phyloP scores from a whole-genome alignment of 2,329 filamentous ascomycete species.

The Cladosporium sp. region DNA sequence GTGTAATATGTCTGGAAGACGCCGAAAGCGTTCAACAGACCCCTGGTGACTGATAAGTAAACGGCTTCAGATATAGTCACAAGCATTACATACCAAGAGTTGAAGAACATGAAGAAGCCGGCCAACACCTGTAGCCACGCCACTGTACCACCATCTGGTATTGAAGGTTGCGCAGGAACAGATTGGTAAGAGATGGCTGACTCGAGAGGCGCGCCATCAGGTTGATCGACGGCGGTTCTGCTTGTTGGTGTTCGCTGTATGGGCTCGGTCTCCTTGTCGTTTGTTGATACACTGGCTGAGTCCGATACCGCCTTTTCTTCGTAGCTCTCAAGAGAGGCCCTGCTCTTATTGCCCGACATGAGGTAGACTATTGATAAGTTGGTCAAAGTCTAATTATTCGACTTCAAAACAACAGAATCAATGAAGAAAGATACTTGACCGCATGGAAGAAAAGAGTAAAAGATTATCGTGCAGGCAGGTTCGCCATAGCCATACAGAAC shows the following conservation, averaged over 20 bases:
- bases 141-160: conserved; percentile 44
- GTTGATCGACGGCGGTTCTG: background rate
- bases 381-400: background rate
- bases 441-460: background rate
- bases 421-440: background rate
- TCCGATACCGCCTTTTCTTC: background rate
- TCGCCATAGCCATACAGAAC: background rate
- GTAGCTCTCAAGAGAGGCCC: background rate
- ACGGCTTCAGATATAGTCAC: conserved; percentile 6
- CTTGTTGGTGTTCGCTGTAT: background rate
- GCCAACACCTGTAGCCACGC: conserved; percentile 50
- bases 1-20: conserved; percentile 23
- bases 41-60: conserved; percentile 40
- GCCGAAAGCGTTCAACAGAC: conserved; percentile 20
- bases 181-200: conserved; percentile 27
- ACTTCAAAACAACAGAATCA: background rate
- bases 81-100: conserved; percentile 37
- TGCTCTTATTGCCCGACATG: background rate
- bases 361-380: background rate
- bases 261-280: background rate
- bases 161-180: conserved; percentile 23
- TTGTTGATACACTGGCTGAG: conserved; percentile 5
- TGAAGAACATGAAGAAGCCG: conserved; percentile 48
- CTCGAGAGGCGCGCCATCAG: conserved; percentile 25
- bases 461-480: background rate